Base-by-base conservation (phyloP, 768 basidiomycete genomes). In the Rhodotorula babjevae region DNA sequence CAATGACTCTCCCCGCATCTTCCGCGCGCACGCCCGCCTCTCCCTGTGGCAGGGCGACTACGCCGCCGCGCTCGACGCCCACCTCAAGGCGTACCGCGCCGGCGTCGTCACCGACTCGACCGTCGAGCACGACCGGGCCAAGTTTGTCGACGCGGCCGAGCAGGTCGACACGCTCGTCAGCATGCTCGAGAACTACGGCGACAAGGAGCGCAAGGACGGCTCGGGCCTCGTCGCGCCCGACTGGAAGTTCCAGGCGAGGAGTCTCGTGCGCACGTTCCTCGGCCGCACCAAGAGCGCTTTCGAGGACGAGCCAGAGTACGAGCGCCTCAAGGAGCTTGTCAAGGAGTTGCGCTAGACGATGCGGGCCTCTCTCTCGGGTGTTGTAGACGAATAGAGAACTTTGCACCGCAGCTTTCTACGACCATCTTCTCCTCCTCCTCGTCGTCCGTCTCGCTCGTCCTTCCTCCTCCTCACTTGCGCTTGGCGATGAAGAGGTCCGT, bases 251-350 rank as follows among this genome's bases (percentile, higher is more conserved):
- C 92, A 95, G 81, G 91, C 88, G 57, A 85, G 89, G 65, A 93
- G 92, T 72, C 84, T 97, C 68, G 85, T 97, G 70, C 84, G 94
- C 82, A 90, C 88, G 63, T 98, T 97, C 81, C 85, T 91, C 82
- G 94, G 90, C 14, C 84, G 91, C 71, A 92, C 91, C 70, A 88
- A 84, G 81, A 91, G 88, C 52, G 79, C 83, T 69, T 97, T 93
- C 75, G 90, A 89, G 80, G 93, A 93, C 63, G 91, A 96, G 80
- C 85, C 87, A 9, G 93, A 92, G 82, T 97, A 90, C 89, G 80
- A 83, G 40, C 83, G 84, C 72, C 82, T 98, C 78, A 83, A 84
- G 77, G 86, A 84, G 71, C 80, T 93, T 77, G 83, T 87, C 78
- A 87, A 88, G 55, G 90, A 91, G 62, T 77, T 90, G 72, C 85